phyloP scores from a whole-genome alignment of 257 asterid species.

The Nicotiana sylvestris region DNA sequence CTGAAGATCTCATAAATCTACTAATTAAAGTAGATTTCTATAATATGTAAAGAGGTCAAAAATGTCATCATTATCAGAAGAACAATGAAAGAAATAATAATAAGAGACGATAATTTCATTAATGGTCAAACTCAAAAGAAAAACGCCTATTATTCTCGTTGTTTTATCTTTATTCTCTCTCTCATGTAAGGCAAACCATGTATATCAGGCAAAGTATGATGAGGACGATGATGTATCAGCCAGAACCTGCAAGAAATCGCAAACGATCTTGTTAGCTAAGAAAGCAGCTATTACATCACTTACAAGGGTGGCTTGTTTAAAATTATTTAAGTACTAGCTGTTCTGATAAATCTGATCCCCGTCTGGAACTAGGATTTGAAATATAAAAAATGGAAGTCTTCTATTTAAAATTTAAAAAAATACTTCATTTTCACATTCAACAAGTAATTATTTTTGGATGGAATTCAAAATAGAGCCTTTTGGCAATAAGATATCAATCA shows the following conservation, averaged over 20 bases:
- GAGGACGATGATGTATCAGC: slow-evolving; percentile 95
- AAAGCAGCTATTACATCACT: background rate
- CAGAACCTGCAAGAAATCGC: slow-evolving; percentile 63
- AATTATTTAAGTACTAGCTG: background rate
- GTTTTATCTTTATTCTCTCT: background rate
- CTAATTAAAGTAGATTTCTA: slow-evolving; percentile 16
- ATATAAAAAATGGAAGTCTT: background rate
- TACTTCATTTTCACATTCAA: background rate
- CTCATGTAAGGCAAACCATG: slow-evolving; percentile 1
- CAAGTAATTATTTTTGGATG: background rate
- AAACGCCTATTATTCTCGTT: background rate
- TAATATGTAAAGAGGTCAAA: background rate
- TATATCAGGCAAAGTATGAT: slow-evolving; percentile 84
- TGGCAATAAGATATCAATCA: background rate
- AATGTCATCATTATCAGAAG: background rate
- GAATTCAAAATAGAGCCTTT: background rate
- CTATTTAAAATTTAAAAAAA: background rate
- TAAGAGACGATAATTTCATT: background rate
- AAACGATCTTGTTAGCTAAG: slow-evolving; percentile 4
- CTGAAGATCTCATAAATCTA: slow-evolving; percentile 72
- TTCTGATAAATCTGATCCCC: background rate
- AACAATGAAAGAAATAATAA: background rate
- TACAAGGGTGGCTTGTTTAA: background rate
- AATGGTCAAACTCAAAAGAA: background rate
- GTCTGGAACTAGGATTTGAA: background rate